Base-by-base conservation (phyloP, 305 asterid genomes). In the Fraxinus ornus region DNA sequence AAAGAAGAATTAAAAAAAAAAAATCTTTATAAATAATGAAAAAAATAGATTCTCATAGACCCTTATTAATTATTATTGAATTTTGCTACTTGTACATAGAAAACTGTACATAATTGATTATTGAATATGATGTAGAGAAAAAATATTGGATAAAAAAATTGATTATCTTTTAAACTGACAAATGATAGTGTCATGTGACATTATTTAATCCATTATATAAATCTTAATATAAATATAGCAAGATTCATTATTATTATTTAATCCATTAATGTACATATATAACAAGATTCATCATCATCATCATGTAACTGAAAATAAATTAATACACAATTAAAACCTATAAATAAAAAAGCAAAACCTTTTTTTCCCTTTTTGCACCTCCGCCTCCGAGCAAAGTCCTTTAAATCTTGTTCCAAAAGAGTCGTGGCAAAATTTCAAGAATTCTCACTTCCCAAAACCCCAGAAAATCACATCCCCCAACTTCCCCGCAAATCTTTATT, bases 341-440 rank as follows among this genome's bases (percentile, higher is more conserved):
- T 71, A 71, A 71, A 71, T 32, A 71, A 68, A 5, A 70, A 5
- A 13, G 22, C 22, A 30, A 70, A 71, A 71, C 21, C 44, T 5
- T n/a, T 32, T 32, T 30, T 4, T n/a, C 24, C 2, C 5, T 71
- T 71, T 71, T 39, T 2, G 12, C 24, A 17, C 7, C 9, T 32
- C 76, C 36, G 76, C 44, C 24, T 79, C 37, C 24, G 33, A 17
- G 32, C 76, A 41, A 41, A 60, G 44, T 76, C 7, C 32, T n/a
- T 39, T 26, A 39, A 52, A 77, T 44, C 76, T 82, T 41, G 70
- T 77, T 36, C 24, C 30, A 8, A 62, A 60, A 77, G 47, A 30
- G 75, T 75, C 86, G 91, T 86, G 89, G 79, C 89, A 87, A 85
- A 79, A 78, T 76, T 81, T 84, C 78, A 80, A 75, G 87, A 88